phyloP scores from a whole-genome alignment of 140 eudicot species.

The Senecio squalidus region DNA sequence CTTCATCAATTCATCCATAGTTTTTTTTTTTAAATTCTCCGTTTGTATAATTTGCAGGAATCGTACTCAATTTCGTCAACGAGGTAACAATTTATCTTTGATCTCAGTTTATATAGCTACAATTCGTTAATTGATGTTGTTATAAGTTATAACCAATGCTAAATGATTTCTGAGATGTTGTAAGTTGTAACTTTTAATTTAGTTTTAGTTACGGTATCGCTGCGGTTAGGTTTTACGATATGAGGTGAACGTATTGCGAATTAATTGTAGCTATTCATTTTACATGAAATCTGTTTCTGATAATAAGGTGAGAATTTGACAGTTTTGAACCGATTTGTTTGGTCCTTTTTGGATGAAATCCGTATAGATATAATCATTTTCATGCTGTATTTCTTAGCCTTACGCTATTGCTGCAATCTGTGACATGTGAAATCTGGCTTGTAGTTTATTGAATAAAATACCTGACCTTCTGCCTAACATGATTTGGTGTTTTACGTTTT shows the following conservation, averaged over 20 bases:
- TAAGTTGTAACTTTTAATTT: neutral
- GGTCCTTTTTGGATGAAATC: no score
- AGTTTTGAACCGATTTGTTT: no score
- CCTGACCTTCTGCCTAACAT: no score
- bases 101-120: neutral
- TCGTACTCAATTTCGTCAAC: slow-evolving; percentile 93
- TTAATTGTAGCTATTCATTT: no score
- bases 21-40: slow-evolving; percentile 3
- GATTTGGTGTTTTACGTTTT: neutral
- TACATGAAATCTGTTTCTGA: no score
- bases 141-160: no score
- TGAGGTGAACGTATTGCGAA: no score
- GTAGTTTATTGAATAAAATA: neutral
- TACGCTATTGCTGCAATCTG: neutral
- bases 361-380: no score
- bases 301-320: no score
- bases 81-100: slow-evolving; percentile 47
- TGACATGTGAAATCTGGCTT: slow-evolving; percentile 1
- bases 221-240: no score
- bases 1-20: neutral
- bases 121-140: neutral
- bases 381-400: no score
- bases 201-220: no score
- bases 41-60: slow-evolving; percentile 46
- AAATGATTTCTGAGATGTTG: neutral